A percentile compares a stretch with the other conserved stretches of the same genome.
Conservation (phyloP, 805 yeast genomes). For the Metschnikowia lachancei region DNA sequence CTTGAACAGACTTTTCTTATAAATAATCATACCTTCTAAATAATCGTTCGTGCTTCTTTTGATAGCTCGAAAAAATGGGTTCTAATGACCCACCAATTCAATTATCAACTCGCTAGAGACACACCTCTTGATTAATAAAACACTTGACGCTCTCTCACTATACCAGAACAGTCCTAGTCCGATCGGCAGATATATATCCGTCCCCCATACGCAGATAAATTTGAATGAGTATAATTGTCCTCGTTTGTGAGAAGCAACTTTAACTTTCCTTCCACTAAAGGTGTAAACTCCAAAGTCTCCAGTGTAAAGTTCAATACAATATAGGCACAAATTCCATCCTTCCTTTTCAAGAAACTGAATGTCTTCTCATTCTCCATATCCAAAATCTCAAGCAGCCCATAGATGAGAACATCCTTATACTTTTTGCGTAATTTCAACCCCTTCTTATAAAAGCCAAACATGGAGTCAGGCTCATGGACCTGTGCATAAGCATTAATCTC, state of each 20-base stretch:
- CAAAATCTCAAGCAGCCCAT: constrained; percentile 45
- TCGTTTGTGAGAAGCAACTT: constrained; percentile 32
- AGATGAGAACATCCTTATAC: constrained; percentile 42
- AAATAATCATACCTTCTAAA: no score
- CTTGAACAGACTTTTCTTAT: no score
- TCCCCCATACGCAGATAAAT: constrained; percentile 43
- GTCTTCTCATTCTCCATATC: constrained; percentile 41
- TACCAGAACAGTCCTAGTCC: no score
- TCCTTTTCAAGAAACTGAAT: constrained; percentile 43
- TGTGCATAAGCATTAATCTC: constrained; percentile 50
- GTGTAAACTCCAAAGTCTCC: constrained; percentile 11
- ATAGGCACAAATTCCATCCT: constrained; percentile 25
- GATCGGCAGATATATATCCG: constrained; percentile 29
- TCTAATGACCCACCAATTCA: no score
- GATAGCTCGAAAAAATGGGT: no score
- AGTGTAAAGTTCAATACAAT: constrained; percentile 26
- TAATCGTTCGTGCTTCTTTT: no score
- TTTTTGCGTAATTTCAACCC: constrained; percentile 44
- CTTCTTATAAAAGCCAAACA: constrained; percentile 45
- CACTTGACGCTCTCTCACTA: no score
- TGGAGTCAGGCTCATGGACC: constrained; percentile 44
- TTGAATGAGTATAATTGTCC: constrained; percentile 2
- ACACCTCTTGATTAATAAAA: no score
- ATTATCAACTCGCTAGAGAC: no score
- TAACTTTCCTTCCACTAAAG: constrained; percentile 24